These are phyloP conservation scores for Gremmenia infestans DNA, from an alignment of 2,329 filamentous ascomycete species.

Conservation along the genomic window DNA sequence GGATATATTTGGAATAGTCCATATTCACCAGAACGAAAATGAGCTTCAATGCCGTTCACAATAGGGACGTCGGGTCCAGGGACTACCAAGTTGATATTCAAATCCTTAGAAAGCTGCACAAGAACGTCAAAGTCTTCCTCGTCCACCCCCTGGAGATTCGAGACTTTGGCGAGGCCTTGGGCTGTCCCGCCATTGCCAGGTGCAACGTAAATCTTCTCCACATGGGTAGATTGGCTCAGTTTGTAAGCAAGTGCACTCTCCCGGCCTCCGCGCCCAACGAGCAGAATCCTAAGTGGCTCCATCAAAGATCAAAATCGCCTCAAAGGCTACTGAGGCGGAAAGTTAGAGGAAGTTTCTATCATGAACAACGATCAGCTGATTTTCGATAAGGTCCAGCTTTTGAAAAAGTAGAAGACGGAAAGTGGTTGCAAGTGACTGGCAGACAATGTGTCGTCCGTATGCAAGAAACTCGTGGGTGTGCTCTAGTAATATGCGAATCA, in stretches of 20 bases:
- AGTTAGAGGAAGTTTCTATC: too few relatives aligned
- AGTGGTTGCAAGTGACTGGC: too few relatives aligned
- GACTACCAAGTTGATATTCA: slow-evolving; percentile 75
- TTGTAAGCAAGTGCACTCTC: slow-evolving; percentile 97
- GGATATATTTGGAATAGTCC: too few relatives aligned
- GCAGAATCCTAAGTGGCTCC: slow-evolving; percentile 55
- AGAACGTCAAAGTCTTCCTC: slow-evolving; percentile 72
- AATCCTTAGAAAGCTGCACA: slow-evolving; percentile 66
- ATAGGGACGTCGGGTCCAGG: slow-evolving; percentile 92
- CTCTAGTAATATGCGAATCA: too few relatives aligned
- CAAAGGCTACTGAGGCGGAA: too few relatives aligned
- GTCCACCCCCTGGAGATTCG: slow-evolving; percentile 62
- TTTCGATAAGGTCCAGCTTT: too few relatives aligned
- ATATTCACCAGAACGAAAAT: slow-evolving; percentile 52
- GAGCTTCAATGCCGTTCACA: slow-evolving; percentile 81
- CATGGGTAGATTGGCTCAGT: slow-evolving; percentile 74
- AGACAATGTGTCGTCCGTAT: too few relatives aligned
- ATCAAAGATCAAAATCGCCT: slow-evolving; percentile 2
- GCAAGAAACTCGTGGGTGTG: too few relatives aligned
- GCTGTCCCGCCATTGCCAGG: slow-evolving; percentile 87
- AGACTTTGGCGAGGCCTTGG: slow-evolving; percentile 56
- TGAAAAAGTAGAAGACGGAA: too few relatives aligned
- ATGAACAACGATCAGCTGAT: too few relatives aligned
- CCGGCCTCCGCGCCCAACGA: slow-evolving; percentile 88
- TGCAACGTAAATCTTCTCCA: slow-evolving; percentile 67